These are phyloP conservation scores for Aspergillus carbonarius DNA, from an alignment of 2,329 filamentous ascomycete genomes.

Conservation along the genomic window DNA sequence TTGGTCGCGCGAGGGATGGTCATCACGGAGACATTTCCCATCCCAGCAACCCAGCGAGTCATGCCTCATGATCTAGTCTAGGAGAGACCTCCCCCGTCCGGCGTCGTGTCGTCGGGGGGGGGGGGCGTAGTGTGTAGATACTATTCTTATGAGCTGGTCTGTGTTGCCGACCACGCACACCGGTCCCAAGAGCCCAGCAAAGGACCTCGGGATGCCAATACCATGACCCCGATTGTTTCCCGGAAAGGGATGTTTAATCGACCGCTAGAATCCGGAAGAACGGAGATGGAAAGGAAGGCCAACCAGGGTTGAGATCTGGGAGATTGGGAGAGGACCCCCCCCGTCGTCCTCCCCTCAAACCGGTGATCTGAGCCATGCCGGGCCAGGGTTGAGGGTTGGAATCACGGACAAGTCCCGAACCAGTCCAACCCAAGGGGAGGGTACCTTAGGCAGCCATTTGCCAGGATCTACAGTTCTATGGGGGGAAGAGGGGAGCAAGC, in stretches of 20 bases:
- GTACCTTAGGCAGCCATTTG: slow-evolving; percentile 1
- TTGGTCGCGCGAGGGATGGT: slow-evolving; percentile 17
- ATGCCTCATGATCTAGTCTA: background rate
- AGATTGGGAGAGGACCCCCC: background rate
- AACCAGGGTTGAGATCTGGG: slow-evolving; percentile 4
- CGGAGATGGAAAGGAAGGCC: slow-evolving; percentile 1
- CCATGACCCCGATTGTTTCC: background rate
- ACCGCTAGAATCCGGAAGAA: slow-evolving; percentile 7
- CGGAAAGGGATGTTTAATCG: background rate
- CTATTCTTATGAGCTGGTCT: background rate
- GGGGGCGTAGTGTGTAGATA: background rate
- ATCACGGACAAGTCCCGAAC: background rate
- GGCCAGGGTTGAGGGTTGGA: background rate
- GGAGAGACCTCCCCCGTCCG: background rate
- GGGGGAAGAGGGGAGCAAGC: background rate
- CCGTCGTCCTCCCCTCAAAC: background rate
- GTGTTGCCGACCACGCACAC: background rate
- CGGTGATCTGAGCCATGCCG: slow-evolving; percentile 4
- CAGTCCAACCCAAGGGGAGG: background rate
- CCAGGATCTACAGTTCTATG: slow-evolving; percentile 10
- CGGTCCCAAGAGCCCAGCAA: background rate
- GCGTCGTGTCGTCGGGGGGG: too few relatives aligned
- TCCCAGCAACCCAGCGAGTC: slow-evolving; percentile 11
- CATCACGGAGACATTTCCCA: slow-evolving; percentile 21
- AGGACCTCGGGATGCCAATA: background rate